Evolutionary conservation across 2,329 filamentous ascomycete species (phyloP).

Genomic region (Alternaria atra): DNA sequence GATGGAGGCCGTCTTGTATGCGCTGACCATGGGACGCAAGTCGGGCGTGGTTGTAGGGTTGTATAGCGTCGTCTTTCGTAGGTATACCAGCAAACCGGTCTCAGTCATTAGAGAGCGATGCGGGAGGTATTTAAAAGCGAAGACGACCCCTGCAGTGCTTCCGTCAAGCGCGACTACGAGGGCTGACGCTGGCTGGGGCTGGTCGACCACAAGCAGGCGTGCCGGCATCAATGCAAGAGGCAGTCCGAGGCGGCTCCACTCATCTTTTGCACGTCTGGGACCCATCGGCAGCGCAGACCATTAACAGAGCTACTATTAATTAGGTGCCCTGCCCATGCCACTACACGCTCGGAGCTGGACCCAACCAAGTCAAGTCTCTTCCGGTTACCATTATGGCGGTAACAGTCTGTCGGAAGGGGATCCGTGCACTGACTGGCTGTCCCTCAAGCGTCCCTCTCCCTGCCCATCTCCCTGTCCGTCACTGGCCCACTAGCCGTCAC

Average conservation of each 20-base stretch:
- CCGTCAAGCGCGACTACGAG: slow-evolving; percentile 16
- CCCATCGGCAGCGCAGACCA: slow-evolving; percentile 31
- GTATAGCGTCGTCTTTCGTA: slow-evolving; percentile 6
- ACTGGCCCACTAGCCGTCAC: slow-evolving; percentile 6
- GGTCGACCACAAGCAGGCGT: slow-evolving; percentile 23
- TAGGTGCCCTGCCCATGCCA: slow-evolving; percentile 28
- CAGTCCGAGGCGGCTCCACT: slow-evolving; percentile 32
- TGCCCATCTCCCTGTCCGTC: slow-evolving; percentile 10
- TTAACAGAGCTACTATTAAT: slow-evolving; percentile 34
- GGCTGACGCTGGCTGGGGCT: slow-evolving; percentile 27
- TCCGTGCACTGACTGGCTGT: slow-evolving; percentile 16
- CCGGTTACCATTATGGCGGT: slow-evolving; percentile 33
- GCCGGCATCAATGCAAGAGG: slow-evolving; percentile 23
- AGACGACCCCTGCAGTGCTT: slow-evolving; percentile 27
- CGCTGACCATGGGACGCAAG: slow-evolving; percentile 17
- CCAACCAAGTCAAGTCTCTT: slow-evolving; percentile 20
- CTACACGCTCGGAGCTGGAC: slow-evolving; percentile 27
- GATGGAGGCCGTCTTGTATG: slow-evolving; percentile 12
- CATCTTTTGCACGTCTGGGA: slow-evolving; percentile 27
- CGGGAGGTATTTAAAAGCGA: slow-evolving; percentile 40
- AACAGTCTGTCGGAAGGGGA: slow-evolving; percentile 27
- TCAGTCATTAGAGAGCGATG: slow-evolving; percentile 32
- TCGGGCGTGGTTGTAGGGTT: background rate
- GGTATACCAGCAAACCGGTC: slow-evolving; percentile 23
- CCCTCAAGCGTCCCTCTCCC: slow-evolving; percentile 4